Evolutionary conservation across 768 basidiomycete species (phyloP), one percentile per base, ranked within the genome.

Genomic region (Tulasnella sp.): DNA sequence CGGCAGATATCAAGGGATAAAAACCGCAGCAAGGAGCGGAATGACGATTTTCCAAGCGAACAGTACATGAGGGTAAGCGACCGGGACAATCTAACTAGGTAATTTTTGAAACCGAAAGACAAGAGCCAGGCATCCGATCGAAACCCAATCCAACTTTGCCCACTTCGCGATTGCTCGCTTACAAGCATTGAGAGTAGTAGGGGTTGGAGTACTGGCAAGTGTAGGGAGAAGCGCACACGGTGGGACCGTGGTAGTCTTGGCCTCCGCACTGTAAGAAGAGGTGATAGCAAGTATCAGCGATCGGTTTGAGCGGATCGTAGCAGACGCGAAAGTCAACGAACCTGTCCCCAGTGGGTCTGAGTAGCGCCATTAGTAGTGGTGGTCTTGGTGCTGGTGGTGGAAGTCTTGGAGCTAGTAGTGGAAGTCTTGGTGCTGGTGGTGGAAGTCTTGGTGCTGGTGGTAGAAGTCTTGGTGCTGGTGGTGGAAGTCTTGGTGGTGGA

Each of bases 341-440:
- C 37, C 42, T 73, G 72, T 22, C 72, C 72, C 2, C 11, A 76
- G 20, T 76, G 37, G 28, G 75, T 76, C 75, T 76, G 75, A 76
- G 75, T 76, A 14, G 4, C 77, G 50, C 11, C 18, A 46, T 3
- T 74, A 34, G 48, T 20, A n/a, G 77, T 78, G n/a, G 77, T 64
- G 22, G 50, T 54, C 50, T 54, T 54, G 50, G 50, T 54, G 50
- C 3, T 54, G 16, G 50, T 54, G 46, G 75, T n/a, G n/a, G n/a
- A n/a, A n/a, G n/a, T n/a, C n/a, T n/a, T n/a, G n/a, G n/a, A n/a
- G n/a, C n/a, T n/a, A n/a, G n/a, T n/a, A n/a, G n/a, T 42, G 40
- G 75, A 20, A 20, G 75, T 2, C 75, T 31, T 48, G 50, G 22
- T 54, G 50, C 3, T 22, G 50, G 50, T 54, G 24, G 50, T 54